Conservation (phyloP, 805 yeast species). For the Lipomyces yamadae region DNA sequence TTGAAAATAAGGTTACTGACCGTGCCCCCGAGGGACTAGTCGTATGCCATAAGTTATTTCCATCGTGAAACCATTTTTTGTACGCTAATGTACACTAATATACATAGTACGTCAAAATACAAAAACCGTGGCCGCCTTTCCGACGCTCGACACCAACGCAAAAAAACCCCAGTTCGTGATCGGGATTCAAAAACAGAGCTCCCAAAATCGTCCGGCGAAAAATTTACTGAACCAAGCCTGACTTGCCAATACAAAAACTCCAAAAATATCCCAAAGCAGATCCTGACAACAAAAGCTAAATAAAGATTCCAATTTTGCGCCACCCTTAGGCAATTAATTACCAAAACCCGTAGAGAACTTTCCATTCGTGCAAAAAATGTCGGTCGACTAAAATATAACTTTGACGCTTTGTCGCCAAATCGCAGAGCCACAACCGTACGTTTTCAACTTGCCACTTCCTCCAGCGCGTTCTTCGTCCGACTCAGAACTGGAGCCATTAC, state of each 20-base stretch:
- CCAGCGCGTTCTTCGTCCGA: constrained; percentile 15
- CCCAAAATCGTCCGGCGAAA: too few species aligned
- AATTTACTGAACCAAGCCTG: too few species aligned
- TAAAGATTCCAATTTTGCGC: too few species aligned
- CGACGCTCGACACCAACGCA: too few species aligned
- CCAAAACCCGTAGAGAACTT: neutral
- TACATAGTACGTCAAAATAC: neutral
- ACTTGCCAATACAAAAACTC: neutral
- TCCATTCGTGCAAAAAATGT: neutral
- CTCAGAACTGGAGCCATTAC: neutral
- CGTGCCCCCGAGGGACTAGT: neutral
- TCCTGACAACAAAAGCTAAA: too few species aligned
- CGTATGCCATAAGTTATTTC: too few species aligned
- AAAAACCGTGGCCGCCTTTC: too few species aligned
- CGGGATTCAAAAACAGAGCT: too few species aligned
- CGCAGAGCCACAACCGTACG: constrained; percentile 25
- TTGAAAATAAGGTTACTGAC: neutral
- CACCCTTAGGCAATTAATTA: too few species aligned
- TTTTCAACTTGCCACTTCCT: constrained; percentile 20
- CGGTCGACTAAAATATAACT: constrained; percentile 8
- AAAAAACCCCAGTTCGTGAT: too few species aligned
- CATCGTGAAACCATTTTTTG: neutral
- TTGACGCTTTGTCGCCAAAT: constrained; percentile 20
- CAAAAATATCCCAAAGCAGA: too few species aligned
- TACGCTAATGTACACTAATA: constrained; percentile 1